A percentile compares a stretch with the other conserved stretches of the same genome.
Evolutionary conservation across 1,284 basidiomycete genomes (phyloP).

Genomic region (Fistulinella cinereoalba): DNA sequence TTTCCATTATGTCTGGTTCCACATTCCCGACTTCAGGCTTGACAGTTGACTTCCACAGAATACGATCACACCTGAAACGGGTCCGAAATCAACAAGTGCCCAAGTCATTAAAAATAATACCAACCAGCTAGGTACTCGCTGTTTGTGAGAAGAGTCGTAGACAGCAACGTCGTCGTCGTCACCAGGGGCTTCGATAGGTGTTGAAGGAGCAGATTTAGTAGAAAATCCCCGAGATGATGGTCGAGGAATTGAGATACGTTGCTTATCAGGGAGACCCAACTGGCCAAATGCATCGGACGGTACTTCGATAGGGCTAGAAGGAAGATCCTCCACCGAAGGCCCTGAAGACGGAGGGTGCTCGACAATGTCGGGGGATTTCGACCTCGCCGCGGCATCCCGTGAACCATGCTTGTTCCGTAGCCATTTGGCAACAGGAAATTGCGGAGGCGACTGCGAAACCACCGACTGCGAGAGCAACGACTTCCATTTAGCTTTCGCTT

Average conservation of each 20-base stretch:
- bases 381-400: conserved; percentile 6
- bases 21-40: conserved; percentile 40
- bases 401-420: conserved; percentile 22
- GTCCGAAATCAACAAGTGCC: conserved; percentile 3
- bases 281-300: conserved; percentile 3
- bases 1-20: conserved; percentile 38
- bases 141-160: conserved; percentile 76
- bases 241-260: conserved; percentile 36
- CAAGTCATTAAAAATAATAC: conserved; percentile 2
- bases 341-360: conserved; percentile 24
- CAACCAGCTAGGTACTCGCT: conserved; percentile 79
- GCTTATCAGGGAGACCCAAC: conserved; percentile 26
- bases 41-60: conserved; percentile 73
- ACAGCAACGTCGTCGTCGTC: conserved; percentile 54
- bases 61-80: conserved; percentile 67
- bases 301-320: conserved; percentile 22
- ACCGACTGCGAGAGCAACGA: conserved; percentile 39
- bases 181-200: conserved; percentile 37
- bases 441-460: conserved; percentile 34
- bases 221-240: conserved; percentile 38
- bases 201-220: conserved; percentile 37
- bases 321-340: conserved; percentile 26
- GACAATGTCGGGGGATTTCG: conserved; percentile 25
- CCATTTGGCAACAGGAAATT: conserved; percentile 35
- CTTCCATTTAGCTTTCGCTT: conserved; percentile 59